A percentile compares a stretch with the other conserved stretches of the same genome.
These are phyloP conservation scores for Euphrasia arctica DNA, from an alignment of 305 asterid species.

Conservation along the genomic window DNA sequence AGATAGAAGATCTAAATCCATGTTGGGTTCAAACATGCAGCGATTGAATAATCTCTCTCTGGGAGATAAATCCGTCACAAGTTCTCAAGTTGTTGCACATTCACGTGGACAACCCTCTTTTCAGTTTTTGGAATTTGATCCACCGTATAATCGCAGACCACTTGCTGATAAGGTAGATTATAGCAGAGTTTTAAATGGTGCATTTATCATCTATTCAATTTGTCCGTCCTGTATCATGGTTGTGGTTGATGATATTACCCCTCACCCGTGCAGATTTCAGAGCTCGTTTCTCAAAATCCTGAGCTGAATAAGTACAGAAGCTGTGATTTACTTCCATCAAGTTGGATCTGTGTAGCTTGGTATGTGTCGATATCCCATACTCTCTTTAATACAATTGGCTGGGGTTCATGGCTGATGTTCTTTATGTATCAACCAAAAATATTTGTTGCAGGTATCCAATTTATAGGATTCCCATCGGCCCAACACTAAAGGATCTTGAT, in stretches of 20 bases:
- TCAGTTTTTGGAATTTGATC: constrained; percentile 67
- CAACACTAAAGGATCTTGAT: constrained; percentile 63
- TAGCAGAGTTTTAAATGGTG: constrained; percentile 16
- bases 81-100: constrained; percentile 34
- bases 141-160: constrained; percentile 65
- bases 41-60: constrained; percentile 33
- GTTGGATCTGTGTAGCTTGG: constrained; percentile 97
- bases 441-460: constrained; percentile 75
- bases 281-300: constrained; percentile 55
- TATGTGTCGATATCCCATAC: constrained; percentile 28
- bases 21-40: constrained; percentile 32
- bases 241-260: constrained; percentile 24
- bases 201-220: constrained; percentile 2
- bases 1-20: constrained; percentile 36
- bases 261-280: constrained; percentile 47
- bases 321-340: constrained; percentile 73
- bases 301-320: constrained; percentile 63
- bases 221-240: constrained; percentile 21
- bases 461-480: constrained; percentile 73
- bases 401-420: constrained; percentile 17
- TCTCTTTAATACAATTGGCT: constrained; percentile 14
- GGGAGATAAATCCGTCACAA: constrained; percentile 32
- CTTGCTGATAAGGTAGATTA: constrained; percentile 54
- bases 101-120: constrained; percentile 43
- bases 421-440: constrained; percentile 24